Base-by-base conservation (phyloP, 108 stramenopile species). In the Conticribra weissflogii region DNA sequence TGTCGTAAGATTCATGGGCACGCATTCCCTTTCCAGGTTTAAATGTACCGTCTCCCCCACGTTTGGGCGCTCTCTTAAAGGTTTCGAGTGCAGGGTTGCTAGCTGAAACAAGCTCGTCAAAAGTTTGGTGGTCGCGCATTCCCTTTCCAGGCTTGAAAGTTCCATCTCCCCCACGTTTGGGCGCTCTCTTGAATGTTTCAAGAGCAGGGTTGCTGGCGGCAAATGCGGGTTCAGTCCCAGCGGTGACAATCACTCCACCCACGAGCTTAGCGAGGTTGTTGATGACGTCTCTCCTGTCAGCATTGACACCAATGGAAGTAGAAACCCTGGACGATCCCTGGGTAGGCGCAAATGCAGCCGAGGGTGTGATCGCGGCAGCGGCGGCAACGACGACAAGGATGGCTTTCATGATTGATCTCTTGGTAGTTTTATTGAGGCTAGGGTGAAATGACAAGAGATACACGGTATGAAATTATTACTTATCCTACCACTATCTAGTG, bases 81-180 rank as follows among this genome's bases (percentile, higher is more conserved):
- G 62, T 64, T 5, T n/a, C 41, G 17, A 77, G 67, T 16, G 75
- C 72, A 2, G 72, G 68, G 63, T 78, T 73, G 23, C 65, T 63
- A 31, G 58, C 51, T 31, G 54, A 60, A 30, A 86, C 60, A 18
- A 84, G 72, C 4, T 81, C 57, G 23, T 82, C 83, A 24, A 75
- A 80, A 18, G 77, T 70, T 51, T 63, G 47, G 3, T 63, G 49
- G 31, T 62, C 60, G 3, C 71, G 21, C 71, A 72, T 72, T n/a
- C 71, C 71, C 15, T 72, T 62, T 0, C 60, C 60, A n/a, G 71
- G 71, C 28, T 53, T 45, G 54, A 55, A 67, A 67, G 66, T 67
- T 27, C 66, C 66, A 22, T 67, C 66, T 21, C 56, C 56, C 7
- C 56, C 56, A 23, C 15, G 9, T 30, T 57, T 57, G 29, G 56